Evolutionary conservation across 2,329 filamentous ascomycete species (phyloP), one percentile per base, ranked within the genome.

Genomic region (Fusarium oligoseptatum): DNA sequence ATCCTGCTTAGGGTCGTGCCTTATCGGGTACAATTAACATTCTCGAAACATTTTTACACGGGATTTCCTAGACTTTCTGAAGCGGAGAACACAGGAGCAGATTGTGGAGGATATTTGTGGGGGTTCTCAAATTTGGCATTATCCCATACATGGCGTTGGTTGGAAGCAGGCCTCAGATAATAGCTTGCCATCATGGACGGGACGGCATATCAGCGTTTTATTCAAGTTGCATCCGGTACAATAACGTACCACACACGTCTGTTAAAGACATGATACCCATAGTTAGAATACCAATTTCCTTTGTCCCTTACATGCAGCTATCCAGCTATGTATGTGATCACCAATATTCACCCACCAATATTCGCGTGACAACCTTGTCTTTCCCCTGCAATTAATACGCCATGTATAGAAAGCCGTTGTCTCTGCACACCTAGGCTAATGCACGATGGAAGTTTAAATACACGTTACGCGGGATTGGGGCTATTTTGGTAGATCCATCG

Each of bases 211-310:
- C 20, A 73, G 72, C 72, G 69, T 70, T 58, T 67, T 66, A 57
- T 75, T 74, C 72, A 70, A 48, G 17, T 41, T 63, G 45, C 62
- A 66, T 73, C 39, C 64, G 55, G 69, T 72, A 64, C 55, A 75
- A 37, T 70, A 41, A 67, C 43, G 60, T 73, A 63, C 55, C 34
- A 29, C 58, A 50, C 7, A 73, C 36, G 67, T 74, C 57, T 71
- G 55, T 41, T 60, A 45, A 61, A 69, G 70, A 61, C 50, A 74
- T 71, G 73, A 76, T 76, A 76, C 73, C 73, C 73, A 74, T 76
- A 29, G 27, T 29, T 29, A 76, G 73, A 76, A 74, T 70, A 73
- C 22, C 61, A 48, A 56, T 34, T 52, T 52, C 48, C 48, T 52
- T 52, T 52, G 48, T 52, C 27, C 17, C 11, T 32, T n/a, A 2